Base-by-base conservation (phyloP, 1,139 yeast species). In the Chernovozyma aurita region DNA sequence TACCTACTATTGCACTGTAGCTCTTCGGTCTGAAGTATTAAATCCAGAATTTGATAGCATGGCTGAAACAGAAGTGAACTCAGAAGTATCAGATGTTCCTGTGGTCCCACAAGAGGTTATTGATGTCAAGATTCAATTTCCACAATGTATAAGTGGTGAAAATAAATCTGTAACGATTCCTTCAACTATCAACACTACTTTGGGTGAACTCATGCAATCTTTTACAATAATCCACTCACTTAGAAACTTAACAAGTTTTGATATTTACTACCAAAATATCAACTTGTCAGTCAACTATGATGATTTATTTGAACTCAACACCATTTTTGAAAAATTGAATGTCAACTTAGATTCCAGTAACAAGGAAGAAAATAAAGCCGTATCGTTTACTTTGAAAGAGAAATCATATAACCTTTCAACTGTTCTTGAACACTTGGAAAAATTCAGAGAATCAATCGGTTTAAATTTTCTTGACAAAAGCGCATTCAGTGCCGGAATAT, bases 241-340 rank as follows among this genome's bases (percentile, higher is more conserved):
- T 30, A 71, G 73, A 47, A 80, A 77, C 40, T 70, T 73, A 49
- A 81, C 94, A 27, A 74, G 78, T 49, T 86, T 78, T 52, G 61
- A 70, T 6, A 62, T 85, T 22, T 53, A 48, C 35, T 53, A 57
- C 38, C 55, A 64, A n/a, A 73, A 66, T 14, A 40, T 54, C 29
- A 48, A 59, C 34, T 48, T 78, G 17, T 57, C 57, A 17, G 54
- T 54, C 17, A 31, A 40, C 3, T 59, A 59, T 38, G 67, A 68
- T 37, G 72, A 64, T 22, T 55, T 65, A 31, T 37, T 55, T 21
- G 49, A 66, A 14, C 59, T 64, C 38, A 57, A 50, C 18, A 65
- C 57, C 17, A 55, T 65, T 20, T 38, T 65, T 20, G 50, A 46
- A 5, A 53, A 48, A 17, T 52, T 61, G 32, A 46, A 47, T 1